phyloP scores from a whole-genome alignment of 2,329 filamentous ascomycete genomes.

The Colletotrichum eremochloae region DNA sequence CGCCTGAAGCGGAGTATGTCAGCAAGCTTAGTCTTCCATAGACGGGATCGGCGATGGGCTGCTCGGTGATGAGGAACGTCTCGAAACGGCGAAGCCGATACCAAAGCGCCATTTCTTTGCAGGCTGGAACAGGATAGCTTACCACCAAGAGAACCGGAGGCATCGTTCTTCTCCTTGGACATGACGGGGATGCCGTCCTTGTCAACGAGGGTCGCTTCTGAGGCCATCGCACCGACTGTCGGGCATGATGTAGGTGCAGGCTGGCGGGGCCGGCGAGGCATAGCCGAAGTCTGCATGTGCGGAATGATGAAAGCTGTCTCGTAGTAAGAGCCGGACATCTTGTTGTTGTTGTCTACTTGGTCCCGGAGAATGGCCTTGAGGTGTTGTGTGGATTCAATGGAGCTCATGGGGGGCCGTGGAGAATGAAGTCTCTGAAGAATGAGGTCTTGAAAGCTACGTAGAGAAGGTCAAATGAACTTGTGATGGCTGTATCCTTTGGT shows the following conservation, averaged over 20 bases:
- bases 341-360: constrained; percentile 4
- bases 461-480: neutral
- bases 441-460: neutral
- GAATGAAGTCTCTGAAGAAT: neutral
- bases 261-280: constrained; percentile 35
- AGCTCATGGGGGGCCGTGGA: constrained; percentile 22
- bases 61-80: neutral
- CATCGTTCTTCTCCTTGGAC: constrained; percentile 37
- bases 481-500: constrained; percentile 7
- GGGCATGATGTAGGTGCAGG: constrained; percentile 13
- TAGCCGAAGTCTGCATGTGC: constrained; percentile 33
- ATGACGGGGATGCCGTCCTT: constrained; percentile 25
- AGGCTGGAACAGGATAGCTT: neutral
- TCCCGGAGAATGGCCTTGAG: constrained; percentile 38
- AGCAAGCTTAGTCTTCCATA: neutral
- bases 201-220: constrained; percentile 39
- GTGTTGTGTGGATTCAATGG: constrained; percentile 29
- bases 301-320: constrained; percentile 37
- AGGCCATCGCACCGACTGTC: constrained; percentile 28
- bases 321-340: constrained; percentile 36
- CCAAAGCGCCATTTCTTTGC: too few species aligned
- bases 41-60: neutral
- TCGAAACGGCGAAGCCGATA: neutral
- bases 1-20: constrained; percentile 1
- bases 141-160: constrained; percentile 14